Evolutionary conservation across 2,329 filamentous ascomycete genomes (phyloP), one percentile per base, ranked within the genome.

Genomic region (Eurotiales sp.): DNA sequence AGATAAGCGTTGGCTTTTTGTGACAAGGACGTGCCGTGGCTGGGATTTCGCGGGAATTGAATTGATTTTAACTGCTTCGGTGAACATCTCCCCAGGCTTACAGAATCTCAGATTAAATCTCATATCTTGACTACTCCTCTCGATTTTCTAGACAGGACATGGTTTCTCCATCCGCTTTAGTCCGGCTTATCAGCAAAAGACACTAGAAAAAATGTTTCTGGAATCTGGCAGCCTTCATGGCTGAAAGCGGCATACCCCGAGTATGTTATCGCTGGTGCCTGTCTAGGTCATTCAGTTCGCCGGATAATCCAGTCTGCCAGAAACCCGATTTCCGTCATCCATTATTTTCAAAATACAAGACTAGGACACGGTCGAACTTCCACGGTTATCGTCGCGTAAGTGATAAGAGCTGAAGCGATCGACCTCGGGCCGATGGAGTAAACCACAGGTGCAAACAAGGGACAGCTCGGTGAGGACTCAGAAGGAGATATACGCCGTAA

Each of bases 401-500:
- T 27, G 12, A 50, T 8, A 21, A 27, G 46, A 36, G n/a, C n/a
- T n/a, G n/a, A n/a, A n/a, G 12, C 10, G 22, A 50, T 42, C 47
- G 32, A 15, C 42, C 48, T 51, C 48, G 40, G 40, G 40, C 42
- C 48, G 48, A 51, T 51, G 40, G 34, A 51, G 25, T 30, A 14
- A 37, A 19, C 34, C 15, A 36, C n/a, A 36, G 34, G 34, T 17
- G 34, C 34, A 36, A n/a, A 34, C 30, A 34, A 34, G 30, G 30
- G 10, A 14, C 30, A 34, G 30, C 30, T 34, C 30, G 30, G 30
- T 34, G 30, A 37, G 8, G 11, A 34, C 22, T 43, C 68, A 72
- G 70, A 71, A 72, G 69, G 68, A 71, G 64, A 72, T 69, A 62
- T 72, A 72, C 70, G 70, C 68, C 55, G 70, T 72, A 72, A 69